phyloP scores from a whole-genome alignment of 2,329 filamentous ascomycete species.

The Colletotrichum destructivum region DNA sequence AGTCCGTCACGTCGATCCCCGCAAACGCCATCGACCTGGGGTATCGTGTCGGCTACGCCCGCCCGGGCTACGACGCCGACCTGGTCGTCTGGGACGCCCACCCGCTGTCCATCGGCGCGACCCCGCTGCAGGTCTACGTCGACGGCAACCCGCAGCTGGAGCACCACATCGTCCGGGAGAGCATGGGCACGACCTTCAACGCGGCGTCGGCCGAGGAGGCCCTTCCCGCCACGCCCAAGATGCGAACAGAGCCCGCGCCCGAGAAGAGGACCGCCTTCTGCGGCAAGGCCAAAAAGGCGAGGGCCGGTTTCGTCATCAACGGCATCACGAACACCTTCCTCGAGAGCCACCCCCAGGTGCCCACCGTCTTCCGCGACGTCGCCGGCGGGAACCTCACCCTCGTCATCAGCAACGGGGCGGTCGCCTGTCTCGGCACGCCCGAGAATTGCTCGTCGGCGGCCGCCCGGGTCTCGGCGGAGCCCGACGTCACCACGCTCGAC shows the following conservation, averaged over 20 bases:
- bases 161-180: slow-evolving; percentile 50
- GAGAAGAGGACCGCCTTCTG: slow-evolving; percentile 48
- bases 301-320: slow-evolving; percentile 52
- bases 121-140: slow-evolving; percentile 63
- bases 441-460: slow-evolving; percentile 31
- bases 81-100: slow-evolving; percentile 65
- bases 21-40: slow-evolving; percentile 59
- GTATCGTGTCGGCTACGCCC: slow-evolving; percentile 60
- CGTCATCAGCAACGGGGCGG: slow-evolving; percentile 57
- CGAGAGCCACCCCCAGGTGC: slow-evolving; percentile 41
- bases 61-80: slow-evolving; percentile 64
- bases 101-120: slow-evolving; percentile 61
- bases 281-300: slow-evolving; percentile 41
- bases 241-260: slow-evolving; percentile 46
- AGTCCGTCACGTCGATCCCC: slow-evolving; percentile 62
- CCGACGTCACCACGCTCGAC: slow-evolving; percentile 49
- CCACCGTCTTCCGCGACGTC: slow-evolving; percentile 27
- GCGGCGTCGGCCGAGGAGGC: slow-evolving; percentile 5
- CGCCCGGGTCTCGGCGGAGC: slow-evolving; percentile 48
- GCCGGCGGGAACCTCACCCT: slow-evolving; percentile 51
- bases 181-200: slow-evolving; percentile 43
- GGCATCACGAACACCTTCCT: slow-evolving; percentile 57
- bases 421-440: slow-evolving; percentile 54
- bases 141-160: slow-evolving; percentile 58
- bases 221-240: slow-evolving; percentile 31